These are phyloP conservation scores for Ramularia collo-cygni DNA, from an alignment of 2,329 filamentous ascomycete species.

Conservation along the genomic window DNA sequence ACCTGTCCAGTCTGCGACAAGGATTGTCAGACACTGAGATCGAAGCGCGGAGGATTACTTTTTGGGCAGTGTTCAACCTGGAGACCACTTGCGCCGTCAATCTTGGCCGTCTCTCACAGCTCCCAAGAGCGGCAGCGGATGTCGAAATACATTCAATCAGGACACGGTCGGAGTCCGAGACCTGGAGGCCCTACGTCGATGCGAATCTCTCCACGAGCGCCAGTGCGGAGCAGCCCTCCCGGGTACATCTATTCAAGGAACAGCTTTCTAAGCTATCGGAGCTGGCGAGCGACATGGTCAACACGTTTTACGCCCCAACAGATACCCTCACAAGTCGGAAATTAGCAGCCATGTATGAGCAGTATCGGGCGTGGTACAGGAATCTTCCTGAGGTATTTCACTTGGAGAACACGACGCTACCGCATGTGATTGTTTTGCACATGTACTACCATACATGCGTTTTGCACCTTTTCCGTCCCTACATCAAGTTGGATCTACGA, in stretches of 20 bases:
- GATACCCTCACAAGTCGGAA: conserved; percentile 57
- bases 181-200: conserved; percentile 34
- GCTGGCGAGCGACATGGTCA: conserved; percentile 64
- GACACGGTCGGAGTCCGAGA: conserved; percentile 25
- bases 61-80: conserved; percentile 47
- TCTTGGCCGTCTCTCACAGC: conserved; percentile 41
- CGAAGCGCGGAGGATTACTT: conserved; percentile 45
- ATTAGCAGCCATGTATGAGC: conserved; percentile 57
- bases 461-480: conserved; percentile 63
- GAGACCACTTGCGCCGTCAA: conserved; percentile 43
- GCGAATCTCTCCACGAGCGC: conserved; percentile 41
- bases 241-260: conserved; percentile 36
- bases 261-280: conserved; percentile 66
- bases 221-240: conserved; percentile 61
- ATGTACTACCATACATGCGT: conserved; percentile 33
- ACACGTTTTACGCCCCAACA: conserved; percentile 65
- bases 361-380: conserved; percentile 67
- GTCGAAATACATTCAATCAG: conserved; percentile 39
- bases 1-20: conserved; percentile 39
- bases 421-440: conserved; percentile 61
- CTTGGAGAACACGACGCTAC: conserved; percentile 62
- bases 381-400: conserved; percentile 57
- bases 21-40: conserved; percentile 36
- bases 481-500: conserved; percentile 55
- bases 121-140: conserved; percentile 44